Evolutionary conservation across 2,329 filamentous ascomycete genomes (phyloP).

Genomic region (Xylaria digitata): DNA sequence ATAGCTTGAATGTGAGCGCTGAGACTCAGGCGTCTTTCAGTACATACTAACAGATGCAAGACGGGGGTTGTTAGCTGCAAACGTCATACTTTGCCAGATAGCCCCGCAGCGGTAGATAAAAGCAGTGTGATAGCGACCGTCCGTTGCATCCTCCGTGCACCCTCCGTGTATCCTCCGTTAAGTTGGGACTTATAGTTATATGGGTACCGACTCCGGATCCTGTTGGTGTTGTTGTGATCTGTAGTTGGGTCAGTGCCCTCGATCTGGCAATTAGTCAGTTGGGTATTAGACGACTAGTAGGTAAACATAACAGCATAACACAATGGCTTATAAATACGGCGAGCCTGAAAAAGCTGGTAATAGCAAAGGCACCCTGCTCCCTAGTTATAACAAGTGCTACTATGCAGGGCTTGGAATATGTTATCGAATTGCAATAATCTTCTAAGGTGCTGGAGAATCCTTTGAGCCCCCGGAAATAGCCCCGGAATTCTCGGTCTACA

Average conservation of each 20-base stretch:
- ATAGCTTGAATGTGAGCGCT: too few relatives aligned
- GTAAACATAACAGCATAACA: neutral
- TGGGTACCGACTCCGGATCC: too few relatives aligned
- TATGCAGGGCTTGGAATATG: too few relatives aligned
- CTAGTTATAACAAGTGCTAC: neutral
- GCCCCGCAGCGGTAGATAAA: too few relatives aligned
- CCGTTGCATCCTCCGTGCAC: constrained; percentile 9
- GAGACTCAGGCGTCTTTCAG: neutral
- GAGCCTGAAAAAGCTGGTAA: neutral
- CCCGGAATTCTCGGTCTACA: too few relatives aligned
- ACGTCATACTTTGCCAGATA: neutral
- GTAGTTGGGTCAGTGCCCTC: too few relatives aligned
- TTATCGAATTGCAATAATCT: too few relatives aligned
- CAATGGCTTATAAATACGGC: neutral
- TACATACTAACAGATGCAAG: neutral
- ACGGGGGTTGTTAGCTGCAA: neutral
- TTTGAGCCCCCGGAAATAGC: too few relatives aligned
- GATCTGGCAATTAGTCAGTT: too few relatives aligned
- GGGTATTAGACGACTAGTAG: neutral
- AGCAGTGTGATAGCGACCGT: constrained; percentile 8
- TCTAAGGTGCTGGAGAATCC: too few relatives aligned
- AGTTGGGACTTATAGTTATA: too few relatives aligned
- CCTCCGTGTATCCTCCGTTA: constrained; percentile 1
- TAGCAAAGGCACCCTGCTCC: neutral
- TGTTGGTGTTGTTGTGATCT: too few relatives aligned